Percentiles rank a stretch among this genome's conserved stretches.
These are phyloP conservation scores for Andrographis paniculata DNA, from an alignment of 305 asterid genomes.

Conservation along the genomic window DNA sequence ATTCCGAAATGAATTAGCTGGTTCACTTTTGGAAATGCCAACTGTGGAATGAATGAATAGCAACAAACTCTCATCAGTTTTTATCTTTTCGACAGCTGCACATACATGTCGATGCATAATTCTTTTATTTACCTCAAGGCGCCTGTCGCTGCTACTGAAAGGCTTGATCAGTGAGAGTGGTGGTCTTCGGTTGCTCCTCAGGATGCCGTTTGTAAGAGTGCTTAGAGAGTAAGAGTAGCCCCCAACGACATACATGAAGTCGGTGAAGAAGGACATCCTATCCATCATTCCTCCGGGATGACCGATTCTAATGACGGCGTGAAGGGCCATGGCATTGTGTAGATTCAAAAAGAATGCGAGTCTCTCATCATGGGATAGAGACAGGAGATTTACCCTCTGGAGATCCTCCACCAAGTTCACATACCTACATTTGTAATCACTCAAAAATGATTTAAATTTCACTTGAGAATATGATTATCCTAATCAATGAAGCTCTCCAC, in stretches of 20 bases:
- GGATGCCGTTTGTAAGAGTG: slow-evolving; percentile 68
- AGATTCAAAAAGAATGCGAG: slow-evolving; percentile 79
- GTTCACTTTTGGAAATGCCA: slow-evolving; percentile 52
- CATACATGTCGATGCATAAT: too few species aligned
- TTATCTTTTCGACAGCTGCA: too few species aligned
- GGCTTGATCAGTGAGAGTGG: slow-evolving; percentile 71
- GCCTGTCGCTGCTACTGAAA: slow-evolving; percentile 63
- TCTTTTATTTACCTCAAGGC: slow-evolving; percentile 47
- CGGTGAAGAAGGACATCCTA: slow-evolving; percentile 61
- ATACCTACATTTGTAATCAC: slow-evolving; percentile 35
- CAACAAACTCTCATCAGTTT: neutral
- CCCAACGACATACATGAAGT: slow-evolving; percentile 72
- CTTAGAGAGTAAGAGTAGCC: slow-evolving; percentile 66
- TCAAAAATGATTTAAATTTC: neutral
- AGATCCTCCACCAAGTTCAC: slow-evolving; percentile 59
- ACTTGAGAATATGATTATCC: too few species aligned
- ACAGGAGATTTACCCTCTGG: slow-evolving; percentile 54
- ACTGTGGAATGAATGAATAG: slow-evolving; percentile 28
- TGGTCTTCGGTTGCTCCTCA: slow-evolving; percentile 72
- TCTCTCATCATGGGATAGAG: slow-evolving; percentile 57
- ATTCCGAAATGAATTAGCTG: slow-evolving; percentile 65
- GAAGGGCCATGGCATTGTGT: slow-evolving; percentile 87
- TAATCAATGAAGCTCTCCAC: neutral
- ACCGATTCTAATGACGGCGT: slow-evolving; percentile 76
- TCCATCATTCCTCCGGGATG: slow-evolving; percentile 80